A percentile compares a stretch with the other conserved stretches of the same genome.
phyloP scores from a whole-genome alignment of 2,329 filamentous ascomycete genomes.

The Fusarium chuoi region DNA sequence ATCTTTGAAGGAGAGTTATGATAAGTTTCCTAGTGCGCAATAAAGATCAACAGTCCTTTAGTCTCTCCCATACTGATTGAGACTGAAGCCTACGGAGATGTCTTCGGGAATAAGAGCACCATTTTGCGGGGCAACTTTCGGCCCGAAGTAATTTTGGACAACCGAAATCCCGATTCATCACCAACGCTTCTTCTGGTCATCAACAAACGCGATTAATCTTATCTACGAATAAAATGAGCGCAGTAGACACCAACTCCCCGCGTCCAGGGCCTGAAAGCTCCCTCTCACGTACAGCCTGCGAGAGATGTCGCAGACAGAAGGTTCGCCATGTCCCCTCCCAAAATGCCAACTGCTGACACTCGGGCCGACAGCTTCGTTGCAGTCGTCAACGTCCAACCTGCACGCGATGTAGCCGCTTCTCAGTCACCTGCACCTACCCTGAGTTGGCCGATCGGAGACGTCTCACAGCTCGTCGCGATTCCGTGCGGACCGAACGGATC shows the following conservation, averaged over 20 bases:
- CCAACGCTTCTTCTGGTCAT: neutral
- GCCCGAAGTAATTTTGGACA: neutral
- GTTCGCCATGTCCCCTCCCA: too few species aligned
- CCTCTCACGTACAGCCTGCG: neutral
- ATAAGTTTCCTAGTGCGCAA: neutral
- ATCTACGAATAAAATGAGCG: neutral
- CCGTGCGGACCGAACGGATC: neutral
- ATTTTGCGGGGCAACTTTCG: neutral
- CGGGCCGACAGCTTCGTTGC: neutral
- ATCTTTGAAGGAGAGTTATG: too few species aligned
- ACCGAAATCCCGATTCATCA: neutral
- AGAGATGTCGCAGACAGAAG: neutral
- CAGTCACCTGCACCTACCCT: neutral
- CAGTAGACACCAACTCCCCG: neutral
- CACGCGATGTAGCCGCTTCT: neutral
- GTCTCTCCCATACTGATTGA: neutral
- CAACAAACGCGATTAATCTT: neutral
- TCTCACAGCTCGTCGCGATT: neutral
- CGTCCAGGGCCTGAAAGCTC: neutral
- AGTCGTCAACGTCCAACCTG: neutral
- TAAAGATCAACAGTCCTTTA: neutral
- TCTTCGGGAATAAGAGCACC: neutral
- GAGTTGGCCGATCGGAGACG: neutral
- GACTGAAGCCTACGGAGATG: neutral
- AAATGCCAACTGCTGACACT: neutral